Percentiles rank a stretch among this genome's conserved stretches.
These are phyloP conservation scores for Fusarium tupiense DNA, from an alignment of 2,329 filamentous ascomycete genomes.

Conservation along the genomic window DNA sequence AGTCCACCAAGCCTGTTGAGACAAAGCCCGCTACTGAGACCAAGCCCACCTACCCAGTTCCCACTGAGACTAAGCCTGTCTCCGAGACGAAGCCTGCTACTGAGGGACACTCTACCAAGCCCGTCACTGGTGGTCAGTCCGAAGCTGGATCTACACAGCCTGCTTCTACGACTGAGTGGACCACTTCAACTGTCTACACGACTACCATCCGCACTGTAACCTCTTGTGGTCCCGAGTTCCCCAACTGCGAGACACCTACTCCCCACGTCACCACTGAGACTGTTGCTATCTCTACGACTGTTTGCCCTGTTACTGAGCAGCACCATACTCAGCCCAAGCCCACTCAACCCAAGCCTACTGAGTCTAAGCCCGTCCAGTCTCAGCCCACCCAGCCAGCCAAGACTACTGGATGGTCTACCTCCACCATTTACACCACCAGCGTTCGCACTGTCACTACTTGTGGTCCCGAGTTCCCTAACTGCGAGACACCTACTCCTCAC, in stretches of 20 bases:
- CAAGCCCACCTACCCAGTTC: not conserved
- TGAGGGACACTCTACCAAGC: constrained; percentile 1
- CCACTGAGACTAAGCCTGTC: not conserved
- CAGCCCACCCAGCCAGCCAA: not conserved
- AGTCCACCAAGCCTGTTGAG: not conserved
- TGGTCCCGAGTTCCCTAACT: not conserved
- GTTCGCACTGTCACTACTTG: constrained; percentile 33
- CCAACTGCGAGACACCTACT: constrained; percentile 5
- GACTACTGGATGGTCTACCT: constrained; percentile 25
- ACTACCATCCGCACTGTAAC: constrained; percentile 32
- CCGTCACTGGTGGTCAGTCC: constrained; percentile 1
- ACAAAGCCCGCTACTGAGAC: not conserved
- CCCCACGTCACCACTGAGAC: constrained; percentile 32
- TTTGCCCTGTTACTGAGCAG: constrained; percentile 30
- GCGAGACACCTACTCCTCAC: constrained; percentile 4
- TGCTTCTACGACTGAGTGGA: constrained; percentile 22
- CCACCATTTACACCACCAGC: constrained; percentile 30
- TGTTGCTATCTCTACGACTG: constrained; percentile 19
- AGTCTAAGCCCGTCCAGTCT: not conserved
- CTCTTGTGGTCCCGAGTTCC: constrained; percentile 9
- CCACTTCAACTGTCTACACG: constrained; percentile 35
- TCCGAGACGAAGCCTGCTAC: constrained; percentile 5
- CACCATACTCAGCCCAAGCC: constrained; percentile 2
- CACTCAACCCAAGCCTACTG: not conserved
- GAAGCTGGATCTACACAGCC: constrained; percentile 11